phyloP scores from a whole-genome alignment of 1,284 basidiomycete genomes.

The Cryptococcus amylolentus region DNA sequence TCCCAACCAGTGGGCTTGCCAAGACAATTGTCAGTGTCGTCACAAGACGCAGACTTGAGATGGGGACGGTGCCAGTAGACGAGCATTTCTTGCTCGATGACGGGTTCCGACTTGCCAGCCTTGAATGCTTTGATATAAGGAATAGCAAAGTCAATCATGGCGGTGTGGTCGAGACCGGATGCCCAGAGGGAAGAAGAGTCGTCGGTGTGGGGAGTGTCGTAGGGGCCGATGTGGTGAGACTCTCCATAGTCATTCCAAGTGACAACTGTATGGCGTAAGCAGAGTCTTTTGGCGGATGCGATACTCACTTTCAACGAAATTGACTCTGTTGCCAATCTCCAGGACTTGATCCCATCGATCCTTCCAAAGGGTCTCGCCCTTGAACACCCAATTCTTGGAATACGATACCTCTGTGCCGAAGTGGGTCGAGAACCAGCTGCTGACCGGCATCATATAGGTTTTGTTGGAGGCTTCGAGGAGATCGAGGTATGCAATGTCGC shows the following conservation, averaged over 20 bases:
- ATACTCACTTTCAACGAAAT: conserved; percentile 42
- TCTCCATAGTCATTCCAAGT: conserved; percentile 52
- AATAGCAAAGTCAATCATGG: conserved; percentile 44
- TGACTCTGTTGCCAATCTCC: conserved; percentile 26
- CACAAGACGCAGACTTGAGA: conserved; percentile 42
- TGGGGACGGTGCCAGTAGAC: conserved; percentile 50
- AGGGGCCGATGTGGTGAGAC: conserved; percentile 46
- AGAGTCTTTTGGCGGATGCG: neutral
- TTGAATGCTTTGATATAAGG: conserved; percentile 50
- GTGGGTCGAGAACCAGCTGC: conserved; percentile 50
- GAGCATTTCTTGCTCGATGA: conserved; percentile 40
- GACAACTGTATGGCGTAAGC: conserved; percentile 23
- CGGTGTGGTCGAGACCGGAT: conserved; percentile 40
- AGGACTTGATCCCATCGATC: conserved; percentile 48
- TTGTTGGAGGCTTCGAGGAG: conserved; percentile 20
- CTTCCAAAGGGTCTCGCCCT: conserved; percentile 46
- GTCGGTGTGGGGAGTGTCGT: conserved; percentile 37
- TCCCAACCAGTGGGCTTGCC: conserved; percentile 41
- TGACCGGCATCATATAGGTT: conserved; percentile 47
- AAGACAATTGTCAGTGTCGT: conserved; percentile 44
- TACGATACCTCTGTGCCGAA: conserved; percentile 44
- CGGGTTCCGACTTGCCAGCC: conserved; percentile 24
- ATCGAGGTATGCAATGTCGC: conserved; percentile 36
- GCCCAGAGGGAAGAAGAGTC: conserved; percentile 45
- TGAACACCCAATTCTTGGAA: conserved; percentile 49